Base-by-base conservation (phyloP, 192 early-diverging fungal genomes). In the Paraglomus brasilianum region DNA sequence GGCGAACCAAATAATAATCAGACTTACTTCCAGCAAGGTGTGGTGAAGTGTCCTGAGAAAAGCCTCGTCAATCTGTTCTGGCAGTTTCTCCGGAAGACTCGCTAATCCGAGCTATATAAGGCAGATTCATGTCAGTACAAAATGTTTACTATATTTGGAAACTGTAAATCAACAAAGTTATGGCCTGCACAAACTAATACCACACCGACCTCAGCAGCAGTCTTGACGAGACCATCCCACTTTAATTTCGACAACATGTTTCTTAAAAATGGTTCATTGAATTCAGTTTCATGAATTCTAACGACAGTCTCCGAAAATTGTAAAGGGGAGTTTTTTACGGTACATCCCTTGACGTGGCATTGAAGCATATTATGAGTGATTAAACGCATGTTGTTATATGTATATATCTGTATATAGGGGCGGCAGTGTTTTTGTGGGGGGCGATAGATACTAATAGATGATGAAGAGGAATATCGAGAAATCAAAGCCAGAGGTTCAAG, bases 341-440 rank as follows among this genome's bases (percentile, higher is more conserved):
- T 87, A 85, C 97, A 98, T 80, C 87, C 87, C 79, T 94, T 96
- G 75, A 92, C 97, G 75, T 96, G 93, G 89, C 97, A 98, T 82
- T 95, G 92, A 60, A 98, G 87, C 93, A 98, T 93, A 79, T 98
- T 98, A 84, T 98, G 97, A 41, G 95, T 96, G 46, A 98, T 87
- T 70, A 98, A 90, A 81, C 96, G 88, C 87, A 90, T 91, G 66
- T 21, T 81, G 53, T 30, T 30, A 30, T 13, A 15, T 22, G 57
- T 30, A 30, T 30, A 30, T 30, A 3, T 30, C 1, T 30, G 30
- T 30, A 30, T 30, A 3, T 30, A 30, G 30, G 30, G 30, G 30
- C 30, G 30, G 30, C 30, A 30, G 30, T 30, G 3, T 30, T 30
- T 30, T 1, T 30, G n/a, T n/a, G n/a, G 30, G 30, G 30, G 30